Percentiles rank a stretch among this genome's conserved stretches.
Conservation (phyloP, 306 rosid species). For the Medicago ruthenica region DNA sequence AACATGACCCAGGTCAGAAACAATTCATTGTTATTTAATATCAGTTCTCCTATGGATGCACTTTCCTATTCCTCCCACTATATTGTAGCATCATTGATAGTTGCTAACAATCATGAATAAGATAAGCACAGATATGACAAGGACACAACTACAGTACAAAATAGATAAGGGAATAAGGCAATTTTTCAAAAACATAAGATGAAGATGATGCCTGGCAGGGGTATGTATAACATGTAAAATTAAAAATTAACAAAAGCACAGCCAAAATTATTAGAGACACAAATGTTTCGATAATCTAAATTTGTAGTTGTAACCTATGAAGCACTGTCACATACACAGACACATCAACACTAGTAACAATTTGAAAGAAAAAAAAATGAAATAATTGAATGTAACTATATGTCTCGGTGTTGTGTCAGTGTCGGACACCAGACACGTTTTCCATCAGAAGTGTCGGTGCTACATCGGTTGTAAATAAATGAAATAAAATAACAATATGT, state of each 20-base stretch:
- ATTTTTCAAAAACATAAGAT: background rate
- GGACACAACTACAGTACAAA: background rate
- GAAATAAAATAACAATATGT: conserved; percentile 3
- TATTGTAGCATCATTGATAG: conserved; percentile 8
- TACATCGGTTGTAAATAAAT: background rate
- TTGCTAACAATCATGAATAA: conserved; percentile 29
- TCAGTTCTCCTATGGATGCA: conserved; percentile 13
- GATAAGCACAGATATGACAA: conserved; percentile 15
- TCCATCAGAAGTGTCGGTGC: too few relatives aligned
- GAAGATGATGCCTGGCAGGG: background rate
- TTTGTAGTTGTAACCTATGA: background rate
- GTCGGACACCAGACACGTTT: too few relatives aligned
- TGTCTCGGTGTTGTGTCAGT: too few relatives aligned
- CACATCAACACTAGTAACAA: too few relatives aligned
- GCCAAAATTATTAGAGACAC: background rate
- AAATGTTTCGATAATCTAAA: conserved; percentile 21
- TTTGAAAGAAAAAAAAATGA: too few relatives aligned
- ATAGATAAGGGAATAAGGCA: background rate
- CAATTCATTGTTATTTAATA: conserved; percentile 17
- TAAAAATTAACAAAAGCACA: background rate
- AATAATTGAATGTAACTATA: too few relatives aligned
- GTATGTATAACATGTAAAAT: background rate
- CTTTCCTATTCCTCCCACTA: conserved; percentile 19
- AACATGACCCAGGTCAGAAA: conserved; percentile 29
- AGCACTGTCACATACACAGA: too few relatives aligned